These are phyloP conservation scores for Solanum piurae DNA, from an alignment of 257 asterid genomes.

Conservation along the genomic window DNA sequence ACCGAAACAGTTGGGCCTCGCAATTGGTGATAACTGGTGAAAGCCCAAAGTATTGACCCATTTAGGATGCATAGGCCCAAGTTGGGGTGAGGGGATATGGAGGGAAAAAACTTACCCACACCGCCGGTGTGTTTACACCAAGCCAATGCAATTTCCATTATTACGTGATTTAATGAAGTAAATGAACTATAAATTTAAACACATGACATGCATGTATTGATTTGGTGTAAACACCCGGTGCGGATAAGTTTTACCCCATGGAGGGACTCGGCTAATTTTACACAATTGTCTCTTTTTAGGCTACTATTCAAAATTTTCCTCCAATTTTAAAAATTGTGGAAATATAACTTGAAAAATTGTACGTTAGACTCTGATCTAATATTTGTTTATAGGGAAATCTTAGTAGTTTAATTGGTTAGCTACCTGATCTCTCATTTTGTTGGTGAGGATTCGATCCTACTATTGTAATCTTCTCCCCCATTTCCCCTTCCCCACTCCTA, in stretches of 20 bases:
- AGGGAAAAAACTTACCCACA: too few relatives aligned
- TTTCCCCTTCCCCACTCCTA: neutral
- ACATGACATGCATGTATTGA: too few relatives aligned
- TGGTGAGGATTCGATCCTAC: neutral
- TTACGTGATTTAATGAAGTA: too few relatives aligned
- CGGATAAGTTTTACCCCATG: neutral
- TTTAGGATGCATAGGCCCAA: neutral
- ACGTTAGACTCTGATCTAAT: neutral
- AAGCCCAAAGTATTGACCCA: neutral
- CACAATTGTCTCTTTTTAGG: neutral
- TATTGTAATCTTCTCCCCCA: neutral
- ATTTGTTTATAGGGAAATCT: neutral
- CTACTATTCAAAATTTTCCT: neutral
- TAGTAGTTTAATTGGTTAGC: too few relatives aligned
- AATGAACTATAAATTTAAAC: too few relatives aligned
- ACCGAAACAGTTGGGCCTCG: neutral
- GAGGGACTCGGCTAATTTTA: neutral
- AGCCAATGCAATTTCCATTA: too few relatives aligned
- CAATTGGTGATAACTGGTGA: neutral
- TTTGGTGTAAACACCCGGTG: too few relatives aligned
- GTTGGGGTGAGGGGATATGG: neutral
- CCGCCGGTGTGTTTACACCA: too few relatives aligned
- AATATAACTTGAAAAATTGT: neutral
- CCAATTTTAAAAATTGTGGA: neutral
- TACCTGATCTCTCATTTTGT: too few relatives aligned